Conservation (phyloP, 768 basidiomycete genomes). For the Tricholoma bakamatsutake region DNA sequence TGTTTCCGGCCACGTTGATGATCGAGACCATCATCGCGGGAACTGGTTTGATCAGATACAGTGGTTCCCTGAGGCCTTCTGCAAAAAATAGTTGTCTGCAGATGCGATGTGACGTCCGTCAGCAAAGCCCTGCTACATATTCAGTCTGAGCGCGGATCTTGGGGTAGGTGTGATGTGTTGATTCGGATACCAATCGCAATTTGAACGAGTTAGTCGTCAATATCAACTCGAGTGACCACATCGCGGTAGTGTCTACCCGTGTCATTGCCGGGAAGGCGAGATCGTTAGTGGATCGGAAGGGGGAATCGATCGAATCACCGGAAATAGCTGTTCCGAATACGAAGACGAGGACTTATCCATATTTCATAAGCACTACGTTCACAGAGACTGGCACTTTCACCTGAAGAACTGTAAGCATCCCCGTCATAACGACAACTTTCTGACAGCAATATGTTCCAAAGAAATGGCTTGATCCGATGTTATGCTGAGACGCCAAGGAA, state of each 20-base stretch:
- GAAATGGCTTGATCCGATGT: neutral
- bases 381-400: neutral
- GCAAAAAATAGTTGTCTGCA: neutral
- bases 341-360: neutral
- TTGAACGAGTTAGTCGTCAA: neutral
- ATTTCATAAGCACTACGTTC: neutral
- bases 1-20: neutral
- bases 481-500: neutral
- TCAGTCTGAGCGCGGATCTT: neutral
- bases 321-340: neutral
- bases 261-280: neutral
- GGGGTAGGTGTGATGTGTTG: neutral
- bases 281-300: neutral
- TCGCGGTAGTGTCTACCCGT: neutral
- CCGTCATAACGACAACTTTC: neutral
- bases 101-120: neutral
- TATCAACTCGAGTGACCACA: neutral
- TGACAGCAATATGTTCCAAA: neutral
- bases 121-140: neutral
- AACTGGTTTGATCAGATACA: neutral
- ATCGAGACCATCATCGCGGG: neutral
- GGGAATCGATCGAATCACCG: neutral
- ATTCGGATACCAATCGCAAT: neutral
- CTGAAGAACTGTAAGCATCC: neutral
- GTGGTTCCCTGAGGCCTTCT: neutral